Evolutionary conservation across 495 filamentous ascomycete species (phyloP).

Genomic region (Pseudevernia furfuracea): DNA sequence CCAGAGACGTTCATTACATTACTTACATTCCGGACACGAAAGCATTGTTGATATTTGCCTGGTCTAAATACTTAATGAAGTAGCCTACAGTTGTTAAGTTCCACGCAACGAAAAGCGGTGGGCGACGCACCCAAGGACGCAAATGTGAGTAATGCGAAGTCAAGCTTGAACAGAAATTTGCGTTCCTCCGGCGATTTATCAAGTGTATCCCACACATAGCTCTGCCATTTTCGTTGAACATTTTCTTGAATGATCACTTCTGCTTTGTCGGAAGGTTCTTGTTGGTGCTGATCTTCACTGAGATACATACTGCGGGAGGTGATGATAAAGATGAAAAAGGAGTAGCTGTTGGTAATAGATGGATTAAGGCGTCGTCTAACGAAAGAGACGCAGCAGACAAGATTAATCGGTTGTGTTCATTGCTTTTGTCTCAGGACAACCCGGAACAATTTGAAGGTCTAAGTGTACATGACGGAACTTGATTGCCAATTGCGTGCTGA

Average conservation of each 20-base stretch:
- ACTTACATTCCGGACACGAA: background rate
- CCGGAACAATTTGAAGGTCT: too few relatives aligned
- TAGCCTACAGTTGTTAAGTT: background rate
- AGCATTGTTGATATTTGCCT: background rate
- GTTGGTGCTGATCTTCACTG: background rate
- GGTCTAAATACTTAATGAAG: background rate
- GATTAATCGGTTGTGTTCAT: too few relatives aligned
- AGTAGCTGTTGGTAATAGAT: background rate
- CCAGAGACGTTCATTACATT: too few relatives aligned
- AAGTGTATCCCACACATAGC: background rate
- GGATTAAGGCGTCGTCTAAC: too few relatives aligned
- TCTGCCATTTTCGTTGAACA: background rate
- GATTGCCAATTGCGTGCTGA: background rate
- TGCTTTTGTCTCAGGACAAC: too few relatives aligned
- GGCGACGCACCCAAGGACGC: background rate
- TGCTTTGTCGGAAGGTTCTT: background rate
- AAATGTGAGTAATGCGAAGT: background rate
- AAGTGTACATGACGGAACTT: background rate
- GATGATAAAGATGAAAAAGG: background rate
- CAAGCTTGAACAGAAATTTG: background rate
- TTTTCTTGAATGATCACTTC: background rate
- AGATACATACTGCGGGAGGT: background rate
- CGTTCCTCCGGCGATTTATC: background rate
- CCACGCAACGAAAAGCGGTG: background rate
- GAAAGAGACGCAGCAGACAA: background rate